A percentile compares a stretch with the other conserved stretches of the same genome.
These are phyloP conservation scores for Bonnemaisonia californica DNA, from an alignment of 31 red algal genomes.

Conservation along the genomic window DNA sequence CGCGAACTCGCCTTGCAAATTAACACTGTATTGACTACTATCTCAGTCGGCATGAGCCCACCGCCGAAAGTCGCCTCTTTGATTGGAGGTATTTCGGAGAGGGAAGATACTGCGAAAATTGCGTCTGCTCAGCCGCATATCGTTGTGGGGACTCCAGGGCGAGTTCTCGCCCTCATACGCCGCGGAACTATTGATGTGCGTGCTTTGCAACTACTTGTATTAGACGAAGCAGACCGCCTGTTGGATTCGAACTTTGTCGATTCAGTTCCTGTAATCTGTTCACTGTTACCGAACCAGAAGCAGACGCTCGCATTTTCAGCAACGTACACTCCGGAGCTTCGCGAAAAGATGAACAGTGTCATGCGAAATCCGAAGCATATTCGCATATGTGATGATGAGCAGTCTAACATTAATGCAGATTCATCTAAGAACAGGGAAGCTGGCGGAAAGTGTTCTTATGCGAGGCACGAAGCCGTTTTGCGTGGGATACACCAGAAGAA, in stretches of 20 bases:
- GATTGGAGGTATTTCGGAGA: conserved; percentile 31
- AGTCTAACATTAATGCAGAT: not conserved
- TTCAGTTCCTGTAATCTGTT: conserved; percentile 42
- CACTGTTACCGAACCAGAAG: conserved; percentile 14
- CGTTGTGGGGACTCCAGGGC: conserved; percentile 55
- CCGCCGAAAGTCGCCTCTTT: conserved; percentile 4
- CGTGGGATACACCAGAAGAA: conserved; percentile 38
- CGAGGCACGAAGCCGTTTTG: conserved; percentile 31
- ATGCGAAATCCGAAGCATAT: conserved; percentile 53
- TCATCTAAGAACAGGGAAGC: not conserved
- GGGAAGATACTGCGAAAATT: conserved; percentile 27
- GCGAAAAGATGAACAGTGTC: conserved; percentile 17
- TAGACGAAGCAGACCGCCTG: conserved; percentile 62
- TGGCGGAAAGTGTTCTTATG: not conserved
- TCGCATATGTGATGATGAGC: not conserved
- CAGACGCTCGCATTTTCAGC: conserved; percentile 71
- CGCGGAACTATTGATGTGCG: conserved; percentile 17
- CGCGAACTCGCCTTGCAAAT: conserved; percentile 57
- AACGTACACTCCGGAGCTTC: conserved; percentile 36
- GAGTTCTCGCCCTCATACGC: conserved; percentile 31
- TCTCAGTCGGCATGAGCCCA: conserved; percentile 24
- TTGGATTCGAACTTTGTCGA: conserved; percentile 27
- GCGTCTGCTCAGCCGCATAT: conserved; percentile 7
- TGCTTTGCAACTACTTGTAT: conserved; percentile 36
- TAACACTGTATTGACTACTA: conserved; percentile 4